Evolutionary conservation across 345 rosid genomes (phyloP).

Genomic region (Diplotaxis tenuifolia): DNA sequence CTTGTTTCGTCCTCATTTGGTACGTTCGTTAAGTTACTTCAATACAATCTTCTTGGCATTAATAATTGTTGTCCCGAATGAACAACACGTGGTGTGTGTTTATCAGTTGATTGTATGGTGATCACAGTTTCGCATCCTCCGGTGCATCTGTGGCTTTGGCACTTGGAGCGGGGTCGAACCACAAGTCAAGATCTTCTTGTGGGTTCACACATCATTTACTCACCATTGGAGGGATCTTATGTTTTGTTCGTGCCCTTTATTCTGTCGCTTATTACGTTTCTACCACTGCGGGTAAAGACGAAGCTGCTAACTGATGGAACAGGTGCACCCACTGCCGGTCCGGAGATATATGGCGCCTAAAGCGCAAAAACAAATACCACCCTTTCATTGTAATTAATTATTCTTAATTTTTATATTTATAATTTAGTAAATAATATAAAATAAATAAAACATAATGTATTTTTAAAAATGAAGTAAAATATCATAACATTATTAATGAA

Average conservation of each 20-base stretch:
- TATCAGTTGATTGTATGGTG: slow-evolving; percentile 16
- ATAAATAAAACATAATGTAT: too few species aligned
- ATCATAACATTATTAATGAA: too few species aligned
- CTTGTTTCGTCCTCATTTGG: slow-evolving; percentile 78
- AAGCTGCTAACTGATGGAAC: slow-evolving; percentile 31
- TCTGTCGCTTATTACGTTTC: slow-evolving; percentile 76
- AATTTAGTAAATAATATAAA: too few species aligned
- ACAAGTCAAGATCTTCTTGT: slow-evolving; percentile 73
- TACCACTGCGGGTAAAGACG: slow-evolving; percentile 59
- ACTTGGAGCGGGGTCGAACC: slow-evolving; percentile 73
- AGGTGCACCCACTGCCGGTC: too few species aligned
- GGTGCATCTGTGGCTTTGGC: slow-evolving; percentile 66
- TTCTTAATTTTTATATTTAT: too few species aligned
- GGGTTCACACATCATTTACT: slow-evolving; percentile 79
- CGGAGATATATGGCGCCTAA: too few species aligned
- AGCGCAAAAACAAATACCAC: too few species aligned
- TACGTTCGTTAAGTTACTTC: slow-evolving; percentile 24
- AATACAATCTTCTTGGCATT: not conserved
- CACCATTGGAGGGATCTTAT: slow-evolving; percentile 84
- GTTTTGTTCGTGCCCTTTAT: slow-evolving; percentile 84
- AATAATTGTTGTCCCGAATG: not conserved
- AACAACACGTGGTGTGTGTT: slow-evolving; percentile 3
- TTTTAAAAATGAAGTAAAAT: too few species aligned
- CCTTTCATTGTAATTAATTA: too few species aligned
- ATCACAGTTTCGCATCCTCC: slow-evolving; percentile 67